These are phyloP conservation scores for Camellia sinensis DNA, from an alignment of 148 eudicot genomes.

Conservation along the genomic window DNA sequence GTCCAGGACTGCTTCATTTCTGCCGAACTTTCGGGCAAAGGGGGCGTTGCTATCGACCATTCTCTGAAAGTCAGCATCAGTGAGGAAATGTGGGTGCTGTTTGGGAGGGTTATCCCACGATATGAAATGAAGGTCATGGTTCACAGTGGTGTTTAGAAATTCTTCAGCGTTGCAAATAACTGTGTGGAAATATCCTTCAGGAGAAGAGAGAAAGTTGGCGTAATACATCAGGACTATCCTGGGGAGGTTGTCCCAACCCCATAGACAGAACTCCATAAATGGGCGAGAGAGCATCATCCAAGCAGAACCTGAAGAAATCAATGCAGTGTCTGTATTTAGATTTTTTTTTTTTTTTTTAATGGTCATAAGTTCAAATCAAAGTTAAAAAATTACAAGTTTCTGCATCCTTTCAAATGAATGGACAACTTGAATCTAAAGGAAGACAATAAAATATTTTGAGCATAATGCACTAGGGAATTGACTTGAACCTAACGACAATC, in stretches of 20 bases:
- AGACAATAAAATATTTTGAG: not conserved
- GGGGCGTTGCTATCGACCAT: constrained; percentile 67
- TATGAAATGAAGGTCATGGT: constrained; percentile 72
- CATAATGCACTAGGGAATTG: not conserved
- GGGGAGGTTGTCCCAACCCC: constrained; percentile 81
- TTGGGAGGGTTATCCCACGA: constrained; percentile 80
- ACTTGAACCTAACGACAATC: not conserved
- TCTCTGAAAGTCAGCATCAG: constrained; percentile 39
- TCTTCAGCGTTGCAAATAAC: constrained; percentile 71
- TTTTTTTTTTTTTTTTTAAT: not conserved
- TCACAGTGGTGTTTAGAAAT: constrained; percentile 64
- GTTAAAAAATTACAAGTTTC: not conserved
- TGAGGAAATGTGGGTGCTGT: constrained; percentile 73
- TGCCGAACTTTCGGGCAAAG: constrained; percentile 66
- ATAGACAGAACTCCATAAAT: constrained; percentile 60
- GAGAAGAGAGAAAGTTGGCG: constrained; percentile 70
- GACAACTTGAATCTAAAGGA: not conserved
- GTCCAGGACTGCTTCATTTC: constrained; percentile 39
- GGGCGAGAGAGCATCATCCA: constrained; percentile 85
- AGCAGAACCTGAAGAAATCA: constrained; percentile 58
- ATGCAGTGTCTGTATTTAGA: not conserved
- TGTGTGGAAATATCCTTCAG: constrained; percentile 77
- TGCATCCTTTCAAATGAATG: not conserved
- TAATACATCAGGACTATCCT: constrained; percentile 65
- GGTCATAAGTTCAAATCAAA: not conserved